Conservation (phyloP, 2,329 filamentous ascomycete genomes). For the Emergomyces orientalis region DNA sequence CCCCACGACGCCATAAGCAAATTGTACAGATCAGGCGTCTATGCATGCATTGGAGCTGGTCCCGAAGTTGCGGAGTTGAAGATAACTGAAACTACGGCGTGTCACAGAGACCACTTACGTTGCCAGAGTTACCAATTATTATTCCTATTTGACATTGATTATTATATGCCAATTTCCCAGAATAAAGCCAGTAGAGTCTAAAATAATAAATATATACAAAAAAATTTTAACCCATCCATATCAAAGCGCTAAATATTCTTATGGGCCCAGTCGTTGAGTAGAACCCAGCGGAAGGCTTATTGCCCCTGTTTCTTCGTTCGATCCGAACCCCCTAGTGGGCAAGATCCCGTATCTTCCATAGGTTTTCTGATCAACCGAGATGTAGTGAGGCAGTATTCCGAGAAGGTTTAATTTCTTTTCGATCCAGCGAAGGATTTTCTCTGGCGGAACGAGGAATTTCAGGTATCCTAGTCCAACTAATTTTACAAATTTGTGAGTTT, state of each 20-base stretch:
- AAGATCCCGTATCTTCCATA: constrained; percentile 87
- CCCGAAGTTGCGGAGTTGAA: constrained; percentile 3
- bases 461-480: constrained; percentile 77
- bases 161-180: background rate
- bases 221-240: constrained; percentile 8
- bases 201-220: constrained; percentile 5
- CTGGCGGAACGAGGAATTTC: constrained; percentile 79
- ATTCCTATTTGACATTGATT: background rate
- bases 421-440: constrained; percentile 77
- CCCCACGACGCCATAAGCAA: constrained; percentile 16
- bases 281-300: constrained; percentile 51
- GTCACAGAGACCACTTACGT: constrained; percentile 26
- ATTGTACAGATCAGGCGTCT: constrained; percentile 4
- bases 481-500: constrained; percentile 7
- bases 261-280: constrained; percentile 61
- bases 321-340: constrained; percentile 45
- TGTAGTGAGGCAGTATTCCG: constrained; percentile 76
- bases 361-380: constrained; percentile 91
- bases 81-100: constrained; percentile 24
- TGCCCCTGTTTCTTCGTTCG: constrained; percentile 30
- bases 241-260: constrained; percentile 13
- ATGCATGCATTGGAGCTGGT: background rate
- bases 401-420: constrained; percentile 82
- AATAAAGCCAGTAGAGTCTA: background rate
- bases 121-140: constrained; percentile 12